A percentile compares a stretch with the other conserved stretches of the same genome.
These are phyloP conservation scores for Gossypium longicalyx DNA, from an alignment of 345 rosid genomes.

Conservation along the genomic window DNA sequence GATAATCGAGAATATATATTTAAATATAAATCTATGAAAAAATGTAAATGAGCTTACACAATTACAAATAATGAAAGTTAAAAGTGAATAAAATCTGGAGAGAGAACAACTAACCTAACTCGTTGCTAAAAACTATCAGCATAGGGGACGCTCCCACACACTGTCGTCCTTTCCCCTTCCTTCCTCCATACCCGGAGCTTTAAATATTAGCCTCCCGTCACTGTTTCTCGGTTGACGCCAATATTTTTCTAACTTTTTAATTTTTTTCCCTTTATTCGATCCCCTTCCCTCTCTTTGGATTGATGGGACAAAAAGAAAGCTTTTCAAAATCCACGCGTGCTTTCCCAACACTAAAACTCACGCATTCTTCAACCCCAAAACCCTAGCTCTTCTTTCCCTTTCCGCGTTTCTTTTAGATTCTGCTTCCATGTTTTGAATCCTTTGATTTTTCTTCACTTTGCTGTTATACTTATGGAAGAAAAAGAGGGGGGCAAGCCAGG, in stretches of 20 bases:
- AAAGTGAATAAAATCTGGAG: no score
- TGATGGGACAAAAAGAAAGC: slow-evolving; percentile 19
- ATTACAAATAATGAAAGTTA: no score
- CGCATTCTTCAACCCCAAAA: slow-evolving; percentile 17
- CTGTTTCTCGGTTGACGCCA: slow-evolving; percentile 26
- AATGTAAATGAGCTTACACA: no score
- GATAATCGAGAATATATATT: no score
- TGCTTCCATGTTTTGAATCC: slow-evolving; percentile 5
- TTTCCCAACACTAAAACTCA: slow-evolving; percentile 25
- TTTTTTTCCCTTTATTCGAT: not conserved
- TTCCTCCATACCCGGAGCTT: not conserved
- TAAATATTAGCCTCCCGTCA: slow-evolving; percentile 26
- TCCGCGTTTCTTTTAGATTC: not conserved
- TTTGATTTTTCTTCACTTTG: not conserved
- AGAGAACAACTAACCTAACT: not conserved
- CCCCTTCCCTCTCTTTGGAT: not conserved
- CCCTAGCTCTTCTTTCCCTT: slow-evolving; percentile 37
- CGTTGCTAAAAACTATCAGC: not conserved
- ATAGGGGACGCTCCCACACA: not conserved
- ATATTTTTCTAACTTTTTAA: not conserved
- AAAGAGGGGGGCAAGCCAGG: slow-evolving; percentile 39
- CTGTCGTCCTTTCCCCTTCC: not conserved
- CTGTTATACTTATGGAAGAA: slow-evolving; percentile 22
- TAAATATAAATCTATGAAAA: no score
- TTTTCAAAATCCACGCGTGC: slow-evolving; percentile 26